Percentiles rank a stretch among this genome's conserved stretches.
phyloP scores from a whole-genome alignment of 2,329 filamentous ascomycete species.

The Monosporascus sp. region DNA sequence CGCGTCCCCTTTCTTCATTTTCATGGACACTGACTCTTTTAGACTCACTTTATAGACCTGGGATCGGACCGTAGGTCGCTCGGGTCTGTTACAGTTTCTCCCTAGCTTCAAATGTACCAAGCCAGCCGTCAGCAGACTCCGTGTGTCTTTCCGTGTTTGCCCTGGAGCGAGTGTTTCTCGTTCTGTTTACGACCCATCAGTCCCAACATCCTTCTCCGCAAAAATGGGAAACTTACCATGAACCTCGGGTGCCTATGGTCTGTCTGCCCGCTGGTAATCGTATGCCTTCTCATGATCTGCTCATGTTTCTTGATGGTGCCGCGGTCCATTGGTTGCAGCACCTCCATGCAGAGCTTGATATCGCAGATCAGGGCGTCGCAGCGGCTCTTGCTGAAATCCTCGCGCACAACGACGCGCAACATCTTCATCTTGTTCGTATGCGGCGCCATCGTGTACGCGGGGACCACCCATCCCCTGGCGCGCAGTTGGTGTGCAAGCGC shows the following conservation, averaged over 20 bases:
- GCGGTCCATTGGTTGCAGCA: constrained; percentile 69
- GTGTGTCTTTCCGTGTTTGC: constrained; percentile 87
- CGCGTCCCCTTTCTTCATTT: too few species aligned
- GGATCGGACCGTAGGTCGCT: too few species aligned
- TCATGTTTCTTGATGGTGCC: constrained; percentile 65
- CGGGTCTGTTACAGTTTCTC: too few species aligned
- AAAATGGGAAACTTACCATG: constrained; percentile 35
- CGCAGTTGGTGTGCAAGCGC: constrained; percentile 79
- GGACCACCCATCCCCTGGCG: constrained; percentile 85
- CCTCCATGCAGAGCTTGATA: constrained; percentile 68
- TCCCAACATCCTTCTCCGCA: neutral
- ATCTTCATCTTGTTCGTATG: constrained; percentile 80
- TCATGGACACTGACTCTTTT: too few species aligned
- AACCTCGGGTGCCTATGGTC: constrained; percentile 48
- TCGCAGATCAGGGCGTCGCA: constrained; percentile 76
- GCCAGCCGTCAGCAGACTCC: constrained; percentile 60
- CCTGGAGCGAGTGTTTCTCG: constrained; percentile 83
- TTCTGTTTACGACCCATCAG: constrained; percentile 37
- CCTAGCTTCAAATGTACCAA: too few species aligned
- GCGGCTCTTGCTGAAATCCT: constrained; percentile 80
- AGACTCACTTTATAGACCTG: too few species aligned
- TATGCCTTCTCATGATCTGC: constrained; percentile 56
- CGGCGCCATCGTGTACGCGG: constrained; percentile 95
- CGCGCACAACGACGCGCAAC: constrained; percentile 85
- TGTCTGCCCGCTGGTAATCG: constrained; percentile 46